Conservation (phyloP, 805 yeast species). For the Candida odintsovae region DNA sequence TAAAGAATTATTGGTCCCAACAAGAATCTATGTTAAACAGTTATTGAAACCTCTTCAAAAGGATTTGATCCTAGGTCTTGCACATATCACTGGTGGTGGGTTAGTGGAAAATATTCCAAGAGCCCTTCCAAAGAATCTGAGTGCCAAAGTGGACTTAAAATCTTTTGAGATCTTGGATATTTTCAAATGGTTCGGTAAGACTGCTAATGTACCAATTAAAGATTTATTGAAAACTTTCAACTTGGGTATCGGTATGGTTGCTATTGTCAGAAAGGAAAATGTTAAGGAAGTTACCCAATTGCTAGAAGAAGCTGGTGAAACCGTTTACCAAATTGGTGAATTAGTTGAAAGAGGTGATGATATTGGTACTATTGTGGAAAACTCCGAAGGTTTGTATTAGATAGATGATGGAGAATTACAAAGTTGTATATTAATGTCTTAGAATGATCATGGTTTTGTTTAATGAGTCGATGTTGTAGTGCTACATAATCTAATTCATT, state of each 20-base stretch:
- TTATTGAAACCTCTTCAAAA: conserved; percentile 67
- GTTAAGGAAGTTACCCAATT: conserved; percentile 50
- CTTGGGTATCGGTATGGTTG: conserved; percentile 95
- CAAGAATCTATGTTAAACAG: conserved; percentile 91
- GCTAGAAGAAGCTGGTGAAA: conserved; percentile 65
- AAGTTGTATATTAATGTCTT: neutral
- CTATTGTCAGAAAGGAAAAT: conserved; percentile 67
- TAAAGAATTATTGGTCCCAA: conserved; percentile 80
- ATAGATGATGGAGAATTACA: neutral
- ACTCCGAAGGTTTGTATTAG: conserved; percentile 26
- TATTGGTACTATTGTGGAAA: conserved; percentile 48
- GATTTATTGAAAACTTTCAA: conserved; percentile 91
- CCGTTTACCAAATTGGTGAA: conserved; percentile 64
- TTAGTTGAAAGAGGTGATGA: conserved; percentile 42
- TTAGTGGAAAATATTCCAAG: conserved; percentile 94
- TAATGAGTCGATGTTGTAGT: neutral
- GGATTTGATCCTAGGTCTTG: conserved; percentile 74
- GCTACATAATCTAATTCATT: too few relatives aligned
- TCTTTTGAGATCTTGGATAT: conserved; percentile 84
- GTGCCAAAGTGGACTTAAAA: conserved; percentile 74
- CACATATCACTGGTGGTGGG: conserved; percentile 99
- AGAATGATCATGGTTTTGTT: neutral
- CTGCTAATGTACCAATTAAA: conserved; percentile 81
- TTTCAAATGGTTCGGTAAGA: conserved; percentile 89
- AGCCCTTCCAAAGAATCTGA: conserved; percentile 74